Conservation (phyloP, 371 early-diverging fungal genomes). For the Umbelopsis sp. region DNA sequence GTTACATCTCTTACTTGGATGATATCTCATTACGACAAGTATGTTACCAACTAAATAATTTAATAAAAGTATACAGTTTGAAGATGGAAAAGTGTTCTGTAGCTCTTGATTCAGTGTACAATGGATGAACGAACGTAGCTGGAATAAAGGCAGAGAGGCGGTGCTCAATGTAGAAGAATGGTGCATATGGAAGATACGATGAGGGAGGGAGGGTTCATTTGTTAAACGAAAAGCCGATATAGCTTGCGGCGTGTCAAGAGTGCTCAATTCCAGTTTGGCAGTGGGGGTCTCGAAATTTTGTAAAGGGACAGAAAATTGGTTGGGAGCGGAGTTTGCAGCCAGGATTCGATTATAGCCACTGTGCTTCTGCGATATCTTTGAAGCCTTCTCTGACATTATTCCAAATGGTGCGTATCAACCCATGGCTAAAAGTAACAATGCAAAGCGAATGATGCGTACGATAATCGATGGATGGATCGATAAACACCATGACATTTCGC, state of each 20-base stretch:
- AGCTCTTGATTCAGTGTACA: too few relatives aligned
- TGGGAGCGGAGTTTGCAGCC: not conserved
- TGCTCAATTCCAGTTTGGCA: too few relatives aligned
- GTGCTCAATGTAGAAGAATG: too few relatives aligned
- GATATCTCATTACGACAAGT: conserved; percentile 38
- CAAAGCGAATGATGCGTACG: not conserved
- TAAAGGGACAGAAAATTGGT: not conserved
- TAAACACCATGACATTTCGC: not conserved
- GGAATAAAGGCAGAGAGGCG: too few relatives aligned
- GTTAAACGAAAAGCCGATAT: too few relatives aligned
- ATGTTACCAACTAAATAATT: conserved; percentile 40
- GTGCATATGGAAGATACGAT: too few relatives aligned
- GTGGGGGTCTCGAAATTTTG: too few relatives aligned
- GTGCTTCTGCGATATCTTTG: not conserved
- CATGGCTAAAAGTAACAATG: not conserved
- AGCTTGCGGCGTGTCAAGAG: too few relatives aligned
- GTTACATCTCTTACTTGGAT: conserved; percentile 50
- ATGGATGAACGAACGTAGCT: too few relatives aligned
- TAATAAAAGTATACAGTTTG: not conserved
- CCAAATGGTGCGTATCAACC: conserved; percentile 17
- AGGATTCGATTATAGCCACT: not conserved
- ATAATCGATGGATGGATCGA: conserved; percentile 13
- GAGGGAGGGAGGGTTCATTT: too few relatives aligned
- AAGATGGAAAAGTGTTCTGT: not conserved
- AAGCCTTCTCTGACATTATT: conserved; percentile 19